Conservation (phyloP, 192 early-diverging fungal species). For the Obelidium mucronatum region DNA sequence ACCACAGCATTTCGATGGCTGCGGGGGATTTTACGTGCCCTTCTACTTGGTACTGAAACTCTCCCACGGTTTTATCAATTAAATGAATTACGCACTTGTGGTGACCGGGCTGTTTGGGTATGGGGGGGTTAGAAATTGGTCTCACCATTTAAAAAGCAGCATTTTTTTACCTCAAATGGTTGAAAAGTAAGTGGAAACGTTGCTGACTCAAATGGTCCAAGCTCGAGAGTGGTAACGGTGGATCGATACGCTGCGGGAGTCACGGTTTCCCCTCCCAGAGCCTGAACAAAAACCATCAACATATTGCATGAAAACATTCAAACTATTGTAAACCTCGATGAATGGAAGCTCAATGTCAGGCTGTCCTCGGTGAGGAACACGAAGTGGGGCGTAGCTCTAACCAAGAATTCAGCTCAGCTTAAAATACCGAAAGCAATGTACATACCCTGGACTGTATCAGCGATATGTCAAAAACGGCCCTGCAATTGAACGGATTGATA, state of each 20-base stretch:
- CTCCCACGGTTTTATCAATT: slow-evolving; percentile 50
- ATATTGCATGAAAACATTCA: neutral
- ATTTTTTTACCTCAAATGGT: slow-evolving; percentile 52
- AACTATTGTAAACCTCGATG: slow-evolving; percentile 26
- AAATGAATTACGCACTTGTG: slow-evolving; percentile 57
- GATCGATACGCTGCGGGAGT: slow-evolving; percentile 47
- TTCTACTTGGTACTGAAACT: slow-evolving; percentile 58
- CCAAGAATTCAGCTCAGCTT: neutral
- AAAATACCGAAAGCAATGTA: neutral
- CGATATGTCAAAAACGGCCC: slow-evolving; percentile 45
- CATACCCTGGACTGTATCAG: slow-evolving; percentile 43
- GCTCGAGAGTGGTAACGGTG: slow-evolving; percentile 21
- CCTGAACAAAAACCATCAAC: no score
- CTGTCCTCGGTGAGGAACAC: slow-evolving; percentile 9
- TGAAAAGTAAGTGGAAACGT: slow-evolving; percentile 46
- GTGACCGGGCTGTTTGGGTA: slow-evolving; percentile 38
- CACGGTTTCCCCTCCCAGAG: slow-evolving; percentile 14
- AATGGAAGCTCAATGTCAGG: slow-evolving; percentile 16
- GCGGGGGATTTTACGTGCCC: slow-evolving; percentile 43
- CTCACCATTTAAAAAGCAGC: no score
- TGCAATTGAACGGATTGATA: slow-evolving; percentile 46
- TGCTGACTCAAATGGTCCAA: slow-evolving; percentile 37
- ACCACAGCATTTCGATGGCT: slow-evolving; percentile 50
- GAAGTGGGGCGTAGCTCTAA: slow-evolving; percentile 2
- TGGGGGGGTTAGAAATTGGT: neutral